Conservation (phyloP, 1,139 yeast species). For the Yarrowia galli region DNA sequence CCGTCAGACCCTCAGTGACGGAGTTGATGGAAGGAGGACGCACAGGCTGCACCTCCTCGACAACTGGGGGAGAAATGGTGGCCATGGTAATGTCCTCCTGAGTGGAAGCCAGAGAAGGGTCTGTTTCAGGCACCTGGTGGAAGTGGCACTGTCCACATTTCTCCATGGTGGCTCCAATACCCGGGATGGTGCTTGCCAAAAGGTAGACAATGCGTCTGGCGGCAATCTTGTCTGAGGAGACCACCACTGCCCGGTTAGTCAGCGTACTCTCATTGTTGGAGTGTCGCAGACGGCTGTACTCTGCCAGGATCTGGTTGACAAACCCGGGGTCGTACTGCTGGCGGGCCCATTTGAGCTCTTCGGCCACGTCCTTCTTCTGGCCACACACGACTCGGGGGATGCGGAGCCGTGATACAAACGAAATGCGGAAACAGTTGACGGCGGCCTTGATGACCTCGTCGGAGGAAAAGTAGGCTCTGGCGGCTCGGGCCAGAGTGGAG, state of each 20-base stretch:
- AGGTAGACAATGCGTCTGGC: conserved; percentile 24
- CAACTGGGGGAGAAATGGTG: background rate
- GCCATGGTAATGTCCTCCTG: conserved; percentile 6
- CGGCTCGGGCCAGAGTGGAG: conserved; percentile 6
- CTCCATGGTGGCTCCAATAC: background rate
- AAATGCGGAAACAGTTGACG: conserved; percentile 37
- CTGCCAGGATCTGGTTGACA: conserved; percentile 34
- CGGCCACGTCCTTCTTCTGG: conserved; percentile 41
- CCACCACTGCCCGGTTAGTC: conserved; percentile 2
- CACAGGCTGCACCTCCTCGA: conserved; percentile 31
- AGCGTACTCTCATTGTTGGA: background rate
- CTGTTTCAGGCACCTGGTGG: conserved; percentile 2
- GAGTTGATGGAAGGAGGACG: conserved; percentile 34
- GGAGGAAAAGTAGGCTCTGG: conserved; percentile 27
- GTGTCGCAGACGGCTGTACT: conserved; percentile 15
- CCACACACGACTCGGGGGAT: conserved; percentile 49
- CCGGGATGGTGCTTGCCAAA: conserved; percentile 21
- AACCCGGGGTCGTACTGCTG: conserved; percentile 39
- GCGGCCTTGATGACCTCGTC: conserved; percentile 36
- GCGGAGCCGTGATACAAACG: conserved; percentile 44
- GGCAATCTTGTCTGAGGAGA: conserved; percentile 20
- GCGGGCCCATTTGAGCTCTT: conserved; percentile 43
- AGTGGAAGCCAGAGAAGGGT: conserved; percentile 8
- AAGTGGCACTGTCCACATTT: conserved; percentile 24
- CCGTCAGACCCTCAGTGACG: conserved; percentile 41